Conservation (phyloP, 2,329 filamentous ascomycete genomes). For the Harringtonia aguacate region DNA sequence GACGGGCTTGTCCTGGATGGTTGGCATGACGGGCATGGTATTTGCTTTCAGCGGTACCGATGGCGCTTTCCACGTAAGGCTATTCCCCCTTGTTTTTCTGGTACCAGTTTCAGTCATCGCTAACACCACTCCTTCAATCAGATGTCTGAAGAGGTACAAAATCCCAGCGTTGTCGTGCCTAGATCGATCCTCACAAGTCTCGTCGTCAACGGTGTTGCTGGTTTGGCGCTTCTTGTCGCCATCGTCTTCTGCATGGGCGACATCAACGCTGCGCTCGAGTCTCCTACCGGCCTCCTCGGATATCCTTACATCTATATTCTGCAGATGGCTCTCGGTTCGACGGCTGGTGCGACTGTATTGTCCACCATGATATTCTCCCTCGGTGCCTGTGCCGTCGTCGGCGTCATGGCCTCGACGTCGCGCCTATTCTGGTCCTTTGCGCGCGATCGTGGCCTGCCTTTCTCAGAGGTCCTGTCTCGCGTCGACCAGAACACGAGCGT, state of each 20-base stretch:
- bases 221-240: constrained; percentile 24
- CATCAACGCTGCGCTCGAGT: constrained; percentile 9
- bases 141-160: constrained; percentile 25
- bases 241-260: constrained; percentile 22
- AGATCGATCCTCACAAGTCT: constrained; percentile 22
- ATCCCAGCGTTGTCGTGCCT: constrained; percentile 21
- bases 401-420: constrained; percentile 44
- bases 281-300: constrained; percentile 26
- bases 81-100: too few species aligned
- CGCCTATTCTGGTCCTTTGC: constrained; percentile 34
- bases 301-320: constrained; percentile 53
- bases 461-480: constrained; percentile 24
- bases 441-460: constrained; percentile 31
- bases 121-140: constrained; percentile 13
- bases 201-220: constrained; percentile 20
- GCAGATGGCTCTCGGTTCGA: constrained; percentile 33
- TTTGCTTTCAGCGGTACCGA: constrained; percentile 22
- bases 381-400: constrained; percentile 34
- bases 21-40: constrained; percentile 29
- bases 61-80: constrained; percentile 10
- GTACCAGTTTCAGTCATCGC: neutral
- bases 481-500: constrained; percentile 26
- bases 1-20: constrained; percentile 31
- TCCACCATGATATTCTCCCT: constrained; percentile 34
- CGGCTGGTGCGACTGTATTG: constrained; percentile 37